Evolutionary conservation across 2,329 filamentous ascomycete genomes (phyloP), one percentile per base, ranked within the genome.

Genomic region (Cadophora sp.): DNA sequence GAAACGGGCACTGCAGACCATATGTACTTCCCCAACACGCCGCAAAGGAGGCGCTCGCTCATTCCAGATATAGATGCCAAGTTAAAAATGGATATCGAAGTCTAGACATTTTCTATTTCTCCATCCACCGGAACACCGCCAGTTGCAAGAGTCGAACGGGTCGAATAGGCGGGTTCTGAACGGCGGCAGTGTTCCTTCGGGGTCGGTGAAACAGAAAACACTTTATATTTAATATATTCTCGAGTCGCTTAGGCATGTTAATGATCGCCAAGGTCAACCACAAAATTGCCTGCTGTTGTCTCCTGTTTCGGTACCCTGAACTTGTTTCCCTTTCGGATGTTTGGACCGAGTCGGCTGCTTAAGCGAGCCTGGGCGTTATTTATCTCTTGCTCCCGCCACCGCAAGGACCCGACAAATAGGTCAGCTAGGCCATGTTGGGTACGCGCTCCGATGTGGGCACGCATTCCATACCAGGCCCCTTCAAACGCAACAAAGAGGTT

Each of bases 211-310:
- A 60, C 58, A n/a, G 27, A 60, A 60, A 60, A 45, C 41, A 60
- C 41, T 60, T 33, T 60, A 60, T 20, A 48, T 47, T 60, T 48
- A 60, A 60, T 60, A 33, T 60, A 60, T 60, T 30, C 41, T 48
- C 22, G 41, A 30, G 22, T 60, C 58, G 58, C 58, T 60, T 47
- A 48, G 27, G 58, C 41, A n/a, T 20, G 43, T n/a, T 27, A 6
- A 20, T 47, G 58, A 60, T 60, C 43, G 41, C 41, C 41, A 60
- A 60, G 39, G 22, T 45, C 43, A 36, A 24, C 16, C 18, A 24
- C 20, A 11, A 60, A 8, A 60, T 47, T 47, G 18, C 39, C 2
- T 5, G 20, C 18, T 60, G 20, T 9, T 45, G 41, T 48, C 39
- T 60, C 22, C 58, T 60, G 58, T 60, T 47, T 47, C 43, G 43